Evolutionary conservation across 495 filamentous ascomycete genomes (phyloP), one percentile per base, ranked within the genome.

Genomic region (Aspergillus egyptiacus): DNA sequence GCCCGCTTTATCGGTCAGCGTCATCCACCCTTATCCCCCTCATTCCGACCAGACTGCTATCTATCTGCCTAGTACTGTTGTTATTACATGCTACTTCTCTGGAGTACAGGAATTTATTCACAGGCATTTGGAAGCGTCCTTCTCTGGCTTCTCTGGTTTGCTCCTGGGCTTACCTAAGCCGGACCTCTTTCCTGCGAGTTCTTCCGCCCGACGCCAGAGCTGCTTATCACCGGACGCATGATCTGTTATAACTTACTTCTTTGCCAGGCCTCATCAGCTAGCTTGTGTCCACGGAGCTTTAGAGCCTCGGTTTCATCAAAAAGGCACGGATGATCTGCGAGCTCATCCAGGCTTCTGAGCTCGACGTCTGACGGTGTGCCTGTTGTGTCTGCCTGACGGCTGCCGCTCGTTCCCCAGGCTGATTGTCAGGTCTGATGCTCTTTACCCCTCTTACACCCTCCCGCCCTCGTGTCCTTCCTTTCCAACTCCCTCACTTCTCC

Each of bases 371-470:
- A 22, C 20, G 43, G 17, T 35, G 11, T 27, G 14, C 14, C 25
- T 50, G 27, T 23, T 0, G 46, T 59, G 34, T 49, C 48, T 59
- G 56, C 56, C 56, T 59, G 46, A 60, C 44, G 27, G 43, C 47
- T 30, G 37, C 46, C 48, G 48, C 48, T 45, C 49, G 35, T 35
- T 50, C 50, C 56, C 53, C 46, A 54, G 57, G 53, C 57, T 59
- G 57, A 59, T n/a, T n/a, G n/a, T n/a, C n/a, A n/a, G n/a, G n/a
- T n/a, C n/a, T n/a, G n/a, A n/a, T n/a, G n/a, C 36, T 48, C 37
- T 24, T 27, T 55, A 49, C 53, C 53, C 53, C 53, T 55, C 53
- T 58, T 67, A 61, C 57, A 53, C 66, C 43, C 30, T n/a, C n/a
- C 34, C 20, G 15, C 13, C 37, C 30, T 38, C 22, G 30, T 43